Percentiles rank a stretch among this genome's conserved stretches.
phyloP scores from a whole-genome alignment of 1,139 yeast genomes.

The Candida sp. region DNA sequence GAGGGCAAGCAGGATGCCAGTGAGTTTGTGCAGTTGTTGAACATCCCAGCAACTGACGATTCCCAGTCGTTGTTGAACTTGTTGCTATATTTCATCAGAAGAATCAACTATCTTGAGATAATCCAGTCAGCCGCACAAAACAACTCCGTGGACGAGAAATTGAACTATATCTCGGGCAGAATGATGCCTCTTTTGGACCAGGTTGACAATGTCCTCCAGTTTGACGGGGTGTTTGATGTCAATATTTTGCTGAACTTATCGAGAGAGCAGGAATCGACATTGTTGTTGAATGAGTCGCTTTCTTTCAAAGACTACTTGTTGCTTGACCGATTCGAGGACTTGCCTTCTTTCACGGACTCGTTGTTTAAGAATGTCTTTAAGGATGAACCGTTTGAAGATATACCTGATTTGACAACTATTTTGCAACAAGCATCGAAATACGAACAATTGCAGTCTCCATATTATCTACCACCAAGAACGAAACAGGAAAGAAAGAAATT shows the following conservation, averaged over 20 bases:
- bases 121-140: constrained; percentile 8
- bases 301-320: not conserved
- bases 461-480: constrained; percentile 38
- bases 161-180: constrained; percentile 28
- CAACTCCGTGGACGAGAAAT: constrained; percentile 14
- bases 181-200: constrained; percentile 34
- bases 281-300: constrained; percentile 18
- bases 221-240: constrained; percentile 9
- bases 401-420: constrained; percentile 30
- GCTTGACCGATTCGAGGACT: not conserved
- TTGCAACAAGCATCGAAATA: constrained; percentile 33
- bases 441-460: constrained; percentile 31
- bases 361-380: constrained; percentile 13
- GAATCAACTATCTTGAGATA: constrained; percentile 19
- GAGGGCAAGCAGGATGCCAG: constrained; percentile 1
- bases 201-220: constrained; percentile 12
- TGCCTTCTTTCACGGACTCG: constrained; percentile 4
- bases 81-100: constrained; percentile 29
- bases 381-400: constrained; percentile 9
- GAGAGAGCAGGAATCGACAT: constrained; percentile 31
- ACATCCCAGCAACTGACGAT: constrained; percentile 10
- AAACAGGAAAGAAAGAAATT: constrained; percentile 12
- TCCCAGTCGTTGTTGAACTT: constrained; percentile 17
- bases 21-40: constrained; percentile 11
- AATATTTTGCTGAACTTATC: constrained; percentile 18